Evolutionary conservation across 805 yeast species (phyloP).

Genomic region (Candida ponderosae): DNA sequence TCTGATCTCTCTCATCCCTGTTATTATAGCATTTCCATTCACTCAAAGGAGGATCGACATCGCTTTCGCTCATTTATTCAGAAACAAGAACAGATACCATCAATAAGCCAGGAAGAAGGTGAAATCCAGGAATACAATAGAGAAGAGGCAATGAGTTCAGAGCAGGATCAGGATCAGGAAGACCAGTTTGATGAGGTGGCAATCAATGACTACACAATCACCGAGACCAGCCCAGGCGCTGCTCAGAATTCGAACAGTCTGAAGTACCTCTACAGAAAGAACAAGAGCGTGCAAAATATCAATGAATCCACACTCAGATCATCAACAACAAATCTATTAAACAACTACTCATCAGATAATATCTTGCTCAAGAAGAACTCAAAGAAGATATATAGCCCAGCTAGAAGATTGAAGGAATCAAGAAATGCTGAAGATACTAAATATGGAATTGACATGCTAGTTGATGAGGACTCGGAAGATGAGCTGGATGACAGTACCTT

Average conservation of each 20-base stretch:
- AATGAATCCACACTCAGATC: not conserved
- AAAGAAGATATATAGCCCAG: not conserved
- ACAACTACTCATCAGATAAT: not conserved
- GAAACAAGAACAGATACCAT: too few relatives aligned
- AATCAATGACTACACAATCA: not conserved
- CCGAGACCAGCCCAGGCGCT: not conserved
- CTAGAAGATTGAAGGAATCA: conserved; percentile 4
- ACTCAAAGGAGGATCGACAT: too few relatives aligned
- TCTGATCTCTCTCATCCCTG: too few relatives aligned
- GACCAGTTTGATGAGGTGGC: not conserved
- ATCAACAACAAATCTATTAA: not conserved
- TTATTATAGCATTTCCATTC: too few relatives aligned
- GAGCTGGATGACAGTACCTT: conserved; percentile 44
- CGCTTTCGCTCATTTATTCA: too few relatives aligned
- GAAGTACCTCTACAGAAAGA: not conserved
- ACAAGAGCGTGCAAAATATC: not conserved
- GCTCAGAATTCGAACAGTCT: not conserved
- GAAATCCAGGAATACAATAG: too few relatives aligned
- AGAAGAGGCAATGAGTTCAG: too few relatives aligned
- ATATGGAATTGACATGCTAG: conserved; percentile 2
- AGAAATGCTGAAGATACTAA: conserved; percentile 11
- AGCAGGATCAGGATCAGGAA: not conserved
- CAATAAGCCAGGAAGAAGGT: too few relatives aligned
- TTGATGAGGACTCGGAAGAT: conserved; percentile 39
- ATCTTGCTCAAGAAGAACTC: not conserved